phyloP scores from a whole-genome alignment of 1,284 basidiomycete species.

The Cryptococcus sp. region DNA sequence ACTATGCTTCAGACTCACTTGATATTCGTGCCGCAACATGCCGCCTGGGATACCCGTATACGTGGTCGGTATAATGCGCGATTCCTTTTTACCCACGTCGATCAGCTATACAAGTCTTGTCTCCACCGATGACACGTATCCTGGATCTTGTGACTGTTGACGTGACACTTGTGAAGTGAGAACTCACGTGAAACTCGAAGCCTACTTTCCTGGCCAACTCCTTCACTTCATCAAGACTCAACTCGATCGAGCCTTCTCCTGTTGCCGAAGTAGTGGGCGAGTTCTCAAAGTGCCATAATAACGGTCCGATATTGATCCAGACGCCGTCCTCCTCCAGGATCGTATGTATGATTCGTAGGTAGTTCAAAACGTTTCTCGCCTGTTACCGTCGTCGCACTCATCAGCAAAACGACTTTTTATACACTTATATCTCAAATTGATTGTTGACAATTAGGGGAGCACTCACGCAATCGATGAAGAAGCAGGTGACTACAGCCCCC shows the following conservation, averaged over 20 bases:
- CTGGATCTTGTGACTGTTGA: background rate
- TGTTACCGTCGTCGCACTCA: slow-evolving; percentile 38
- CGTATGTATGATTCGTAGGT: slow-evolving; percentile 75
- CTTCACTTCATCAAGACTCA: slow-evolving; percentile 86
- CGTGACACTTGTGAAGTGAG: slow-evolving; percentile 27
- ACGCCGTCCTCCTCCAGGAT: slow-evolving; percentile 79
- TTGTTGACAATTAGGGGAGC: background rate
- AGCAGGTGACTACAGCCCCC: slow-evolving; percentile 91
- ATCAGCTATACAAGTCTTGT: background rate
- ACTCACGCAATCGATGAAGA: slow-evolving; percentile 92
- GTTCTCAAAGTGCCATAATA: slow-evolving; percentile 97
- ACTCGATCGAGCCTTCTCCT: slow-evolving; percentile 76
- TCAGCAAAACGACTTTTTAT: background rate
- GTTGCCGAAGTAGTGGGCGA: slow-evolving; percentile 59
- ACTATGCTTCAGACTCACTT: no score
- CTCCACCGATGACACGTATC: slow-evolving; percentile 11
- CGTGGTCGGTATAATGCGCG: slow-evolving; percentile 73
- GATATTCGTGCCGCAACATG: slow-evolving; percentile 88
- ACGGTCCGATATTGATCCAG: slow-evolving; percentile 90
- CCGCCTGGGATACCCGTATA: slow-evolving; percentile 82
- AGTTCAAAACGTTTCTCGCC: slow-evolving; percentile 91
- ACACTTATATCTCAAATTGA: no score
- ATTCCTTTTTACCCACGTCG: slow-evolving; percentile 61
- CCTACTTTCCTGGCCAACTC: slow-evolving; percentile 72
- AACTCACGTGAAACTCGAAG: slow-evolving; percentile 73